Evolutionary conservation across 129 eudicot species (phyloP).

Genomic region (Erigeron canadensis): DNA sequence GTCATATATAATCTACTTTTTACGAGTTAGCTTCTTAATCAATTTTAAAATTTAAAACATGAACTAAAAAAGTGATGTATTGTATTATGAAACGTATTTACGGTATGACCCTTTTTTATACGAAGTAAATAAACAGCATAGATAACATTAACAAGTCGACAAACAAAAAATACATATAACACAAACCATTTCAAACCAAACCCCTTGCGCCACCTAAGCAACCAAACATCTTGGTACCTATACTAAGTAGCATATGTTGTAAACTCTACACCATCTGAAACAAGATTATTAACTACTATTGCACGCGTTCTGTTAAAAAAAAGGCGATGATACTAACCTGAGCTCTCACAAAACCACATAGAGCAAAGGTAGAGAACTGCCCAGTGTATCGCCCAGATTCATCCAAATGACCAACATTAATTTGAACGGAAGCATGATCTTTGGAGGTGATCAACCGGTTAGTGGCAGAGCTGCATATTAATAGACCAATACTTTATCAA

Average conservation of each 20-base stretch:
- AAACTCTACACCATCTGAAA: background rate
- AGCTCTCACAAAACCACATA: constrained; percentile 63
- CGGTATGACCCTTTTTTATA: too few species aligned
- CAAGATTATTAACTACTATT: background rate
- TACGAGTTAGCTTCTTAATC: too few species aligned
- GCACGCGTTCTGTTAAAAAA: background rate
- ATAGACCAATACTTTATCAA: background rate
- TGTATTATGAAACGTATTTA: too few species aligned
- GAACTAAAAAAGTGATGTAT: too few species aligned
- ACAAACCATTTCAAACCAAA: background rate
- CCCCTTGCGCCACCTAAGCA: background rate
- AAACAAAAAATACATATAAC: too few species aligned
- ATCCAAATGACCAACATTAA: constrained; percentile 66
- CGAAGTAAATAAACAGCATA: too few species aligned
- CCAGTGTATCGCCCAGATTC: constrained; percentile 56
- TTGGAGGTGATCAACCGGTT: constrained; percentile 66
- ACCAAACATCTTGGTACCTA: background rate
- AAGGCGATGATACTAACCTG: constrained; percentile 36
- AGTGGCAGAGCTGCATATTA: constrained; percentile 61
- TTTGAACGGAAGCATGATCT: constrained; percentile 75
- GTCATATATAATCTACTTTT: too few species aligned
- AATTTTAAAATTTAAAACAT: too few species aligned
- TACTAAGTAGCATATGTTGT: background rate
- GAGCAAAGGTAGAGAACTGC: constrained; percentile 57
- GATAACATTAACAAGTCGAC: too few species aligned